Percentiles rank a stretch among this genome's conserved stretches.
These are phyloP conservation scores for Fusarium chaquense DNA, from an alignment of 2,329 filamentous ascomycete species.

Conservation along the genomic window DNA sequence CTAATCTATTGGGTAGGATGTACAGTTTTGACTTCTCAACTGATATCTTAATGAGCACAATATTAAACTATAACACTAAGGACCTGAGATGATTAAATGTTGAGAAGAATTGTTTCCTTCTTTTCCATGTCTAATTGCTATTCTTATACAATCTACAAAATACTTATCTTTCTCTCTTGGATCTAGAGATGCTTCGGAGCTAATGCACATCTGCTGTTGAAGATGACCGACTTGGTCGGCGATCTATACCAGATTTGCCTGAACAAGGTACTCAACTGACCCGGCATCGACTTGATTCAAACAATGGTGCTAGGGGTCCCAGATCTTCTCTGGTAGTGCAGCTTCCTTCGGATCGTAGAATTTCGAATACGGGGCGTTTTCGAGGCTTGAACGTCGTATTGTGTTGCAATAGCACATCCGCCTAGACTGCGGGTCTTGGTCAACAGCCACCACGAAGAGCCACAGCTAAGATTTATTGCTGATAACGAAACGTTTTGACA, in stretches of 20 bases:
- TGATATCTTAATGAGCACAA: not conserved
- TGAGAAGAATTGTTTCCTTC: not conserved
- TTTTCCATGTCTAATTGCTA: not conserved
- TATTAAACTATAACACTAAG: not conserved
- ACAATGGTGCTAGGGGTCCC: slow-evolving; percentile 9
- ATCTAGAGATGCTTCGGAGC: not conserved
- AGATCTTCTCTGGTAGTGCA: slow-evolving; percentile 21
- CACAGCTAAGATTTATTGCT: not conserved
- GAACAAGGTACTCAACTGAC: slow-evolving; percentile 12
- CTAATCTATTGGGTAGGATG: slow-evolving; percentile 18
- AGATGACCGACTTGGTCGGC: slow-evolving; percentile 32
- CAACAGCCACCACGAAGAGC: slow-evolving; percentile 22
- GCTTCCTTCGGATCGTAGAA: slow-evolving; percentile 19
- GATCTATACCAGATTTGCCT: slow-evolving; percentile 36
- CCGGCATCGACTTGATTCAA: slow-evolving; percentile 18
- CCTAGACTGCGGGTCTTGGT: slow-evolving; percentile 28
- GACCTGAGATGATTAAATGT: not conserved
- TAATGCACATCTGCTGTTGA: slow-evolving; percentile 12
- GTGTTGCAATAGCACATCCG: slow-evolving; percentile 37
- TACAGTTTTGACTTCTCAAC: not conserved
- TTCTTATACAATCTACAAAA: not conserved
- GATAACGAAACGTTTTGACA: slow-evolving; percentile 14
- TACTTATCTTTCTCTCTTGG: not conserved
- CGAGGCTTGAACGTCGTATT: slow-evolving; percentile 36
- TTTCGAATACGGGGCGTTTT: slow-evolving; percentile 38